These are phyloP conservation scores for Colletotrichum orbiculare DNA, from an alignment of 2,329 filamentous ascomycete species.

Conservation along the genomic window DNA sequence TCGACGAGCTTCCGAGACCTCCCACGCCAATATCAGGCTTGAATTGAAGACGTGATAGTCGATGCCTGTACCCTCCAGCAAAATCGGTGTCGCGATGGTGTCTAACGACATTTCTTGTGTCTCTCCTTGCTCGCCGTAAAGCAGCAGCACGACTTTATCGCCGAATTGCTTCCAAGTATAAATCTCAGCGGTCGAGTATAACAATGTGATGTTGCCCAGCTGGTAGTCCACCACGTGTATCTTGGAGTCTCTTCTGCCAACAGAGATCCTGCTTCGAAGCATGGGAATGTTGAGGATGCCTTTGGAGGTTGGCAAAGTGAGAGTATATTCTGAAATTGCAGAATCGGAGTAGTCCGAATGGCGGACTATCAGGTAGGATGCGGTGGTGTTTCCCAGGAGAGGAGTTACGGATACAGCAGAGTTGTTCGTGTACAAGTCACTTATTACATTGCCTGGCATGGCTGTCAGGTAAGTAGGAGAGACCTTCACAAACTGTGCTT, in stretches of 20 bases:
- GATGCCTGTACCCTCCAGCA: slow-evolving; percentile 44
- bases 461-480: slow-evolving; percentile 76
- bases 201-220: slow-evolving; percentile 66
- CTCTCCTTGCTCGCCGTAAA: slow-evolving; percentile 73
- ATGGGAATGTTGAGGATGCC: slow-evolving; percentile 65
- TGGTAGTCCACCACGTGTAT: slow-evolving; percentile 75
- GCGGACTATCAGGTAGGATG: slow-evolving; percentile 73
- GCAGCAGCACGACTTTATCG: slow-evolving; percentile 67
- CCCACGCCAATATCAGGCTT: slow-evolving; percentile 52
- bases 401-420: slow-evolving; percentile 69
- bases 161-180: slow-evolving; percentile 75
- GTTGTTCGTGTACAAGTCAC: slow-evolving; percentile 64
- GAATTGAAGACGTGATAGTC: slow-evolving; percentile 30
- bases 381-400: slow-evolving; percentile 64
- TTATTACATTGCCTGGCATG: slow-evolving; percentile 60
- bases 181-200: slow-evolving; percentile 78
- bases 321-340: slow-evolving; percentile 68
- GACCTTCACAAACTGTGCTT: slow-evolving; percentile 79
- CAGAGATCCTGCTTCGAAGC: slow-evolving; percentile 63
- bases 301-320: slow-evolving; percentile 70
- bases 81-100: slow-evolving; percentile 47
- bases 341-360: slow-evolving; percentile 74
- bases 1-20: slow-evolving; percentile 62
- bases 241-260: slow-evolving; percentile 74
- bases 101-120: slow-evolving; percentile 70